These are phyloP conservation scores for Candida khao-thaluensis DNA, from an alignment of 805 yeast genomes.

Conservation along the genomic window DNA sequence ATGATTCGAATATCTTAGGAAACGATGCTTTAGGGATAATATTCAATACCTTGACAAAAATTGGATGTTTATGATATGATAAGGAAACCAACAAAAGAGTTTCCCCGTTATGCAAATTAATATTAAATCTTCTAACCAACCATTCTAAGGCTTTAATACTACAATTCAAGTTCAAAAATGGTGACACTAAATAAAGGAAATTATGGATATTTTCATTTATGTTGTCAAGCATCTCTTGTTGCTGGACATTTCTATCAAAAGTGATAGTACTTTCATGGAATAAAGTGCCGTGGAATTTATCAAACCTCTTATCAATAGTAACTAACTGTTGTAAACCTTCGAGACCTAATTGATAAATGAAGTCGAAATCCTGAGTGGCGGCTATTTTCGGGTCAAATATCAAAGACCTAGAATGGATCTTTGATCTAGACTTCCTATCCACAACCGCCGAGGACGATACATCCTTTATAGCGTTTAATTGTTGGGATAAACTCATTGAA, in stretches of 20 bases:
- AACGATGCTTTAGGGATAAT: constrained; percentile 57
- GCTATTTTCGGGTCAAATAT: constrained; percentile 85
- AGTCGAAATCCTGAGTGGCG: constrained; percentile 90
- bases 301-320: constrained; percentile 71
- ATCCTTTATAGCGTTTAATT: constrained; percentile 67
- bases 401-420: constrained; percentile 84
- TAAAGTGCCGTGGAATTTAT: constrained; percentile 64
- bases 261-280: constrained; percentile 79
- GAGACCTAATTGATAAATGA: constrained; percentile 65
- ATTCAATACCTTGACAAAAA: constrained; percentile 73
- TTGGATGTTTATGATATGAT: constrained; percentile 75
- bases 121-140: constrained; percentile 88
- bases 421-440: constrained; percentile 84
- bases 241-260: constrained; percentile 80
- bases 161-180: constrained; percentile 72
- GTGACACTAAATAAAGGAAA: constrained; percentile 71
- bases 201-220: constrained; percentile 73
- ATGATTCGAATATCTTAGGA: constrained; percentile 79
- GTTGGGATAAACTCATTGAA: constrained; percentile 63
- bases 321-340: constrained; percentile 77
- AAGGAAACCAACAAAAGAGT: constrained; percentile 64
- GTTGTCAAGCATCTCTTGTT: constrained; percentile 71
- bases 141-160: constrained; percentile 87
- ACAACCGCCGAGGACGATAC: constrained; percentile 69
- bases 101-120: constrained; percentile 80